Percentiles rank a stretch among this genome's conserved stretches.
Conservation (phyloP, 345 rosid species). For the Mallotus nudiflorus region DNA sequence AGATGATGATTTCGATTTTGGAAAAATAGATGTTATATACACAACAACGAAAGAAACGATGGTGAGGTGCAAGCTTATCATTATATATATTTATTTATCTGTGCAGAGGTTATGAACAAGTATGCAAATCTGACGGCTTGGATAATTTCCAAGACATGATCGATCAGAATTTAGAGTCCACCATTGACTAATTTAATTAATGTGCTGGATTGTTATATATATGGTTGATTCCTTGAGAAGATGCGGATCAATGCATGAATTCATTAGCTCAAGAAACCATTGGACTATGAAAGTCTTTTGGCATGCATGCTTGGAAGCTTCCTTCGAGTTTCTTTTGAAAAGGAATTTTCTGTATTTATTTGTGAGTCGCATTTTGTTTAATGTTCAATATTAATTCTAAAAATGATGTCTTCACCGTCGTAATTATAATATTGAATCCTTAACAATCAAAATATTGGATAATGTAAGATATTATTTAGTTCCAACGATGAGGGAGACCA, state of each 20-base stretch:
- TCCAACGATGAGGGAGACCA: too few species aligned
- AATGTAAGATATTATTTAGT: too few species aligned
- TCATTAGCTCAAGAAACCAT: background rate
- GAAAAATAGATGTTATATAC: background rate
- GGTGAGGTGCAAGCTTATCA: background rate
- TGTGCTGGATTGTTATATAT: background rate
- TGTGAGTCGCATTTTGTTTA: too few species aligned
- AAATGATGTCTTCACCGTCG: too few species aligned
- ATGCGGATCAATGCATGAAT: slow-evolving; percentile 8
- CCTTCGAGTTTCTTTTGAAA: background rate
- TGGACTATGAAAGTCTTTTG: background rate
- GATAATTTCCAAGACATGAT: background rate
- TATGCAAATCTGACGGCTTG: background rate
- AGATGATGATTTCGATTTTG: too few species aligned
- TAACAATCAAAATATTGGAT: too few species aligned
- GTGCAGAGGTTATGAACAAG: background rate
- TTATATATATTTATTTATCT: too few species aligned
- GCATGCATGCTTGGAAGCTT: background rate
- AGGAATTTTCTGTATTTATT: background rate
- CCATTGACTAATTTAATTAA: background rate
- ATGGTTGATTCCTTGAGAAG: too few species aligned
- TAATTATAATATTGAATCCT: background rate
- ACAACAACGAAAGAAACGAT: background rate
- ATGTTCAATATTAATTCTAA: too few species aligned
- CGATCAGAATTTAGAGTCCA: too few species aligned